Percentiles rank a stretch among this genome's conserved stretches.
Evolutionary conservation across 148 eudicot species (phyloP).

Genomic region (Rhododendron griersonianum): DNA sequence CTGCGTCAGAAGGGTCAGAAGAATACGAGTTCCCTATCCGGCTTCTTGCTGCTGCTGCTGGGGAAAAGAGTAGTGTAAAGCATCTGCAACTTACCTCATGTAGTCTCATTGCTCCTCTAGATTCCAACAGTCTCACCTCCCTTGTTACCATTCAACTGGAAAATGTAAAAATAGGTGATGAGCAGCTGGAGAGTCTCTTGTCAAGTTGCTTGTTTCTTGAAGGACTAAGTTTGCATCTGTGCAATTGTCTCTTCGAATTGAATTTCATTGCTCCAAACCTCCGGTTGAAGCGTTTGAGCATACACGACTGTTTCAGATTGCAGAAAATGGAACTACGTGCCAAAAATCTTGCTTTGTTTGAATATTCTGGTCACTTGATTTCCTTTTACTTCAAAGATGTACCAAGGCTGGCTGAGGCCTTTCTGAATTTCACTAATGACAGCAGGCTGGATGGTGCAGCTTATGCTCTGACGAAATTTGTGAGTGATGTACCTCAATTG

Average conservation of each 20-base stretch:
- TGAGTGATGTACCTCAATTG: conserved; percentile 21
- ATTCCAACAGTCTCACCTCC: conserved; percentile 12
- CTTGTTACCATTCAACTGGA: conserved; percentile 16
- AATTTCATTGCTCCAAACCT: conserved; percentile 10
- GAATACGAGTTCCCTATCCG: conserved; percentile 15
- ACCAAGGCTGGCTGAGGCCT: conserved; percentile 20
- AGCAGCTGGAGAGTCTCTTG: conserved; percentile 16
- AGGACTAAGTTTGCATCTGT: conserved; percentile 17
- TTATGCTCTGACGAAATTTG: conserved; percentile 24
- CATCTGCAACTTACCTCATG: conserved; percentile 21
- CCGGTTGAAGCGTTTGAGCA: conserved; percentile 15
- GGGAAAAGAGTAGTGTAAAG: conserved; percentile 13
- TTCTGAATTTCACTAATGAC: conserved; percentile 15
- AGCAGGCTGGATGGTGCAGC: conserved; percentile 15
- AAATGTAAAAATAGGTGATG: conserved; percentile 13
- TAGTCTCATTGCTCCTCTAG: conserved; percentile 1
- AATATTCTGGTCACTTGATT: conserved; percentile 19
- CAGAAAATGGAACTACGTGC: conserved; percentile 10
- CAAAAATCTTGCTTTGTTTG: conserved; percentile 16
- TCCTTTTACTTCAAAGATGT: conserved; percentile 21
- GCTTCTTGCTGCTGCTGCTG: conserved; percentile 15
- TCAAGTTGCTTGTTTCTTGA: conserved; percentile 23
- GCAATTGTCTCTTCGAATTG: conserved; percentile 15
- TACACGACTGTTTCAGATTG: conserved; percentile 22
- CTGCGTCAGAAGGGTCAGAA: neutral